A percentile compares a stretch with the other conserved stretches of the same genome.
Conservation (phyloP, 805 yeast species). For the Sugiyamaella floridensis region DNA sequence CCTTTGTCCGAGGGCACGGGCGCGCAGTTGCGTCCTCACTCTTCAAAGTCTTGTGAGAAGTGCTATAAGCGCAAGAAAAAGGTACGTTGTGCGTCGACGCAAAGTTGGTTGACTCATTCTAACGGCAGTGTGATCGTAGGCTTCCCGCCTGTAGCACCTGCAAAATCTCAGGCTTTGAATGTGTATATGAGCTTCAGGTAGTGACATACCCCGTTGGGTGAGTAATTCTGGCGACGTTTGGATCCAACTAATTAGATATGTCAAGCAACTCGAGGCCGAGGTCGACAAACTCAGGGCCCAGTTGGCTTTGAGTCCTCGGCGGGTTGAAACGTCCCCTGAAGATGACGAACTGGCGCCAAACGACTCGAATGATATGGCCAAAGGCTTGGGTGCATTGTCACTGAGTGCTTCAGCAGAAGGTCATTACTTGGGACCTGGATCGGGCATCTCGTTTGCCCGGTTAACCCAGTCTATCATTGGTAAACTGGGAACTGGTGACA, state of each 20-base stretch:
- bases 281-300: slow-evolving; percentile 3
- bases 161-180: neutral
- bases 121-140: slow-evolving; percentile 16
- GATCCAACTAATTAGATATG: slow-evolving; percentile 3
- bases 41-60: slow-evolving; percentile 17
- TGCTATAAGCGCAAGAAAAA: slow-evolving; percentile 19
- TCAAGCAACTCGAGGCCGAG: slow-evolving; percentile 7
- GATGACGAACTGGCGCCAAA: neutral
- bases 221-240: neutral
- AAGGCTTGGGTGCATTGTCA: slow-evolving; percentile 15
- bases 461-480: slow-evolving; percentile 18
- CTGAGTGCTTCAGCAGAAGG: slow-evolving; percentile 19
- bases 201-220: neutral
- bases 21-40: neutral
- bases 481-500: slow-evolving; percentile 9
- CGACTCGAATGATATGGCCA: slow-evolving; percentile 2
- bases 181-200: slow-evolving; percentile 8
- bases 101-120: neutral
- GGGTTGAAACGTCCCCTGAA: neutral
- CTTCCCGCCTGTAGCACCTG: slow-evolving; percentile 17
- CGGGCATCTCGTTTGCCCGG: slow-evolving; percentile 20
- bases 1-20: neutral
- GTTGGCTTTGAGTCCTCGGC: neutral
- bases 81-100: slow-evolving; percentile 7
- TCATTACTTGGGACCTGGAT: slow-evolving; percentile 21